Evolutionary conservation across 2,329 filamentous ascomycete genomes (phyloP).

Genomic region (Eurotiales sp.): DNA sequence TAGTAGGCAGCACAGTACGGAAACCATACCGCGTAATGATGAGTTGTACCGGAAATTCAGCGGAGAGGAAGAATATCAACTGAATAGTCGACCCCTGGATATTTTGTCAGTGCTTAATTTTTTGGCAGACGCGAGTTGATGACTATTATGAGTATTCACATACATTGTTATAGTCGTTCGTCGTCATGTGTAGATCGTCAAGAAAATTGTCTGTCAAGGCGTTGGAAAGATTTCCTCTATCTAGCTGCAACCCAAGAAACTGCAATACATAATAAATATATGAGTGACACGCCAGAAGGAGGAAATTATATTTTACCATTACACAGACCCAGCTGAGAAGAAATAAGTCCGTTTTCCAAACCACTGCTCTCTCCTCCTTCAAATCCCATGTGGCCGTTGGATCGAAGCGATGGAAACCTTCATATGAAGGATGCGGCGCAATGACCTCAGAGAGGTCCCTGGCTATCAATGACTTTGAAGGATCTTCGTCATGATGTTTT

Average conservation of each 20-base stretch:
- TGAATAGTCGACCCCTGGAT: constrained; percentile 50
- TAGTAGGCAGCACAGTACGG: constrained; percentile 54
- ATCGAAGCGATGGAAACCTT: constrained; percentile 12
- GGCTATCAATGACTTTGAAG: constrained; percentile 19
- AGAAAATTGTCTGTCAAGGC: constrained; percentile 58
- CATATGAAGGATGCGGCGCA: constrained; percentile 18
- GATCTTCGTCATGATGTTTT: too few relatives aligned
- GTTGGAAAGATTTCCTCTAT: constrained; percentile 56
- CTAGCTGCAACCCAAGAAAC: constrained; percentile 52
- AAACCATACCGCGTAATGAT: constrained; percentile 53
- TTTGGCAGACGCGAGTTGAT: too few relatives aligned
- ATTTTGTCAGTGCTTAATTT: background rate
- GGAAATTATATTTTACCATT: constrained; percentile 52
- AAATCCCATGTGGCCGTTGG: constrained; percentile 11
- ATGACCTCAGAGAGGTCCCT: constrained; percentile 25
- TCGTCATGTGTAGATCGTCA: constrained; percentile 29
- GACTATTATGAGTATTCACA: background rate
- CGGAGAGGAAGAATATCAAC: constrained; percentile 50
- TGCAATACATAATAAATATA: background rate
- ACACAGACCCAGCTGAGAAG: constrained; percentile 37
- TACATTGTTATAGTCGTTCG: constrained; percentile 22
- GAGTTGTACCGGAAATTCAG: constrained; percentile 57
- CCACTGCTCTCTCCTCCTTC: constrained; percentile 14
- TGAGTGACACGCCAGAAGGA: too few relatives aligned
- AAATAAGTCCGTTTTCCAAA: constrained; percentile 12